Evolutionary conservation across 192 early-diverging fungal genomes (phyloP).

Genomic region (Coemansia sp.): DNA sequence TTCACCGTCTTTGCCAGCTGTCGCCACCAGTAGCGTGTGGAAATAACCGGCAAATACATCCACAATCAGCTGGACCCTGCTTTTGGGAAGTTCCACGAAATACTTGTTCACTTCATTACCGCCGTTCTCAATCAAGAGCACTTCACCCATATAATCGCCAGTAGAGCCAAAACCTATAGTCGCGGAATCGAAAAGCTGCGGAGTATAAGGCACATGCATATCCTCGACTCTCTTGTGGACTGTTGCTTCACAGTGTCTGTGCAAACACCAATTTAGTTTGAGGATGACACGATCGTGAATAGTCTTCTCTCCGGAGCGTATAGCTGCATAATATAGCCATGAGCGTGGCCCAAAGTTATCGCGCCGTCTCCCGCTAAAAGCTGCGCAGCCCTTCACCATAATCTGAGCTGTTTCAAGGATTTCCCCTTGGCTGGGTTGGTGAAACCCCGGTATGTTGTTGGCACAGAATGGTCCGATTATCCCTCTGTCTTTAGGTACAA

Average conservation of each 20-base stretch:
- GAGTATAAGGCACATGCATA: background rate
- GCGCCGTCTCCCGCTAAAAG: background rate
- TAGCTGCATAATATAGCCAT: background rate
- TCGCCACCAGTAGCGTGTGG: slow-evolving; percentile 14
- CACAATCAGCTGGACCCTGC: no score
- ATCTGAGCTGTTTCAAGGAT: background rate
- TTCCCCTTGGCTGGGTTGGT: background rate
- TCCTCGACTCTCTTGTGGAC: background rate
- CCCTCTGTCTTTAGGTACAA: background rate
- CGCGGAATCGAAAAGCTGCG: background rate
- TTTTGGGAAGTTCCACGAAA: no score
- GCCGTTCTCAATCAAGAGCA: slow-evolving; percentile 4
- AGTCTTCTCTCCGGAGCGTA: background rate
- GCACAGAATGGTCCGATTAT: background rate
- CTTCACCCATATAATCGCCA: background rate
- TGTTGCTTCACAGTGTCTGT: background rate
- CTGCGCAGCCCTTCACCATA: background rate
- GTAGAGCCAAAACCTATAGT: background rate
- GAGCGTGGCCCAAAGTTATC: background rate
- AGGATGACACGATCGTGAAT: background rate
- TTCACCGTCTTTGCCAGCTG: background rate
- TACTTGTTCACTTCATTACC: background rate
- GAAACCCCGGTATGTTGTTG: background rate
- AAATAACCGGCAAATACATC: slow-evolving; percentile 14
- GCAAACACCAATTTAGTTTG: background rate